Evolutionary conservation across 176 grass and related monocot species (phyloP).

Genomic region (Rhynchospora tenuis): DNA sequence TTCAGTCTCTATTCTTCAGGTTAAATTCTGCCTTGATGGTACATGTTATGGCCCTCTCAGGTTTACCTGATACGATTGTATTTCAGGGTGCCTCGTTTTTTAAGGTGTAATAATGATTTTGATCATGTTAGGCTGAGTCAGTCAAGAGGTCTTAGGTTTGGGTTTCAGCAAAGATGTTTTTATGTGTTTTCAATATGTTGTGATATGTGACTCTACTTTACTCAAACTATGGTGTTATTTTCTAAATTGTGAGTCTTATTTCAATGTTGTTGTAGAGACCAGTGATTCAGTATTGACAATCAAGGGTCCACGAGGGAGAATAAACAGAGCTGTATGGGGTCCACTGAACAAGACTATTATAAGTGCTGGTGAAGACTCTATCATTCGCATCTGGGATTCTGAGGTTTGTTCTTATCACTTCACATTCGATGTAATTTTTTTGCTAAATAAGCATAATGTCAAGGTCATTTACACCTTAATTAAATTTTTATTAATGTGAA

Average conservation of each 20-base stretch:
- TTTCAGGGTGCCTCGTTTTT: neutral
- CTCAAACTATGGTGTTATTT: neutral
- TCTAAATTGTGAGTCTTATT: neutral
- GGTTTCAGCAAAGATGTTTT: neutral
- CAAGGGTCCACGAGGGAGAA: conserved; percentile 71
- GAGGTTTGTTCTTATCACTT: conserved; percentile 43
- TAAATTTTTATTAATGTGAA: neutral
- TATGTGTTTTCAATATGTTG: neutral
- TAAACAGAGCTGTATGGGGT: conserved; percentile 91
- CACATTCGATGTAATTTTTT: neutral
- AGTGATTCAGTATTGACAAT: conserved; percentile 62
- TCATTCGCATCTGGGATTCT: conserved; percentile 79
- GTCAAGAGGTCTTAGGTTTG: neutral
- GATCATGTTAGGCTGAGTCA: neutral
- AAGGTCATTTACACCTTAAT: neutral
- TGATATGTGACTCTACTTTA: neutral
- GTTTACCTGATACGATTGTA: neutral
- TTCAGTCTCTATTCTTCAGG: neutral
- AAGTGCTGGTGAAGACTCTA: conserved; percentile 75
- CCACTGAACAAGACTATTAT: conserved; percentile 87
- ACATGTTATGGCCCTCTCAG: neutral
- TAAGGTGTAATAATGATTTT: neutral
- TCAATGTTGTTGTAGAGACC: conserved; percentile 50
- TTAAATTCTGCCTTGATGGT: neutral
- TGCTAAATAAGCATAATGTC: neutral